Evolutionary conservation across 106 monocot species (phyloP), one percentile per base, ranked within the genome.

Genomic region (Platanthera zijinensis): DNA sequence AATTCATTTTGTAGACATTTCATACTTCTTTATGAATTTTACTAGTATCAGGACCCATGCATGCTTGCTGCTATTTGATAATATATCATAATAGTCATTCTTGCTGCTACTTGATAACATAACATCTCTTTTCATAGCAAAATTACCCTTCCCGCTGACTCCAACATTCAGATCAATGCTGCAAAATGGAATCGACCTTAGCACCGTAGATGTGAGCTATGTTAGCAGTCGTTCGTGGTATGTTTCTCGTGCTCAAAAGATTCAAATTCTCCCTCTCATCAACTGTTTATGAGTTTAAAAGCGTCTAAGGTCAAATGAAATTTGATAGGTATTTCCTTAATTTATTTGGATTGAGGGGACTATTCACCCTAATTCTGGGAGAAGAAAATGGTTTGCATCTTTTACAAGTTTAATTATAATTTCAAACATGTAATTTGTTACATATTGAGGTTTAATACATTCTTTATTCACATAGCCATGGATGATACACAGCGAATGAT

Each of bases 201-300:
- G 94, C 79, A 99, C 94, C 67, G 99, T 99, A 79, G 99, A 94
- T 87, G 99, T 99, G 75, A 99, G 99, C 83, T 99, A 99, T 84
- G 99, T 99, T 76, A 94, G 99, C 84, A 94, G 99, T 77, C 99
- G 99, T 78, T 99, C 99, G 59, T 99, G 99, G 99, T 99, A 85
- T 74, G 61, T 28, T 45, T 51, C 51, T 50, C 51, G 7, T 51
- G 15, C 15, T 51, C 3, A 2, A 50, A 19, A 51, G 13, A 4
- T 13, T 22, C 21, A 56, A 56, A 51, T 57, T 75, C 6, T 63
- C 76, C 8, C 21, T 62, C 52, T 21, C 10, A n/a, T 30, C 11
- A 66, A 28, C 64, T 54, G 18, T 63, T 78, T 78, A n/a, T 54
- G 52, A 61, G 39, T 39, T 39, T 39, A 56, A 56, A 56, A 56